Evolutionary conservation across 2,329 filamentous ascomycete genomes (phyloP).

Genomic region (Alternaria gaisen): DNA sequence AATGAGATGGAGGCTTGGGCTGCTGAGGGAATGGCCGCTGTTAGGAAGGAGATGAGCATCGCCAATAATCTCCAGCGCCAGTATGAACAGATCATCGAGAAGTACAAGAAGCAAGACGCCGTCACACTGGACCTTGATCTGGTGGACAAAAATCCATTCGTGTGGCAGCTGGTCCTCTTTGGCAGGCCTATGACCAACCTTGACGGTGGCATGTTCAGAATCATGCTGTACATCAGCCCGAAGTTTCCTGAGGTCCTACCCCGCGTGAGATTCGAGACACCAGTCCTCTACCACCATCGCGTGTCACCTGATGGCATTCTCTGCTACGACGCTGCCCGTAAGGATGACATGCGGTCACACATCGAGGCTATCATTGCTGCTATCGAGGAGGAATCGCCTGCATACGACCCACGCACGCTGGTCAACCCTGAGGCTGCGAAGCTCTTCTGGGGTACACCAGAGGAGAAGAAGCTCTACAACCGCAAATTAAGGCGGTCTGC

Average conservation of each 20-base stretch:
- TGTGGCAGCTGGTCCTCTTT: slow-evolving; percentile 89
- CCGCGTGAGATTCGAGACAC: slow-evolving; percentile 79
- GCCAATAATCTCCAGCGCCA: slow-evolving; percentile 85
- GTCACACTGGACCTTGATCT: slow-evolving; percentile 79
- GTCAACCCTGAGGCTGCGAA: slow-evolving; percentile 87
- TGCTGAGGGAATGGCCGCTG: slow-evolving; percentile 69
- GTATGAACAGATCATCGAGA: slow-evolving; percentile 80
- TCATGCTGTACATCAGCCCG: slow-evolving; percentile 81
- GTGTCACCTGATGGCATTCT: slow-evolving; percentile 81
- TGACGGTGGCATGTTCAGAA: slow-evolving; percentile 84
- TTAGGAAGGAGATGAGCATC: slow-evolving; percentile 74
- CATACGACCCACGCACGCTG: slow-evolving; percentile 87
- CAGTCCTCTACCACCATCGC: slow-evolving; percentile 81
- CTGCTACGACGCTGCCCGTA: slow-evolving; percentile 75
- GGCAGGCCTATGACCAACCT: slow-evolving; percentile 92
- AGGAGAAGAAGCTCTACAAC: slow-evolving; percentile 86
- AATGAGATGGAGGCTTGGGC: slow-evolving; percentile 78
- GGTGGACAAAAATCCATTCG: slow-evolving; percentile 83
- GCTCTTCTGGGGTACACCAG: slow-evolving; percentile 82
- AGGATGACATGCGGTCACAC: slow-evolving; percentile 81
- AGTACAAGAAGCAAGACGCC: slow-evolving; percentile 74
- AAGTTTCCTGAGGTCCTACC: slow-evolving; percentile 90
- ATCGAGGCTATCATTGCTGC: slow-evolving; percentile 82
- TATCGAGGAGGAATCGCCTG: slow-evolving; percentile 86
- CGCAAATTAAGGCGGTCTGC: slow-evolving; percentile 81